A percentile compares a stretch with the other conserved stretches of the same genome.
Conservation (phyloP, 139 green algal species). For the Chlamydomonas sp. region DNA sequence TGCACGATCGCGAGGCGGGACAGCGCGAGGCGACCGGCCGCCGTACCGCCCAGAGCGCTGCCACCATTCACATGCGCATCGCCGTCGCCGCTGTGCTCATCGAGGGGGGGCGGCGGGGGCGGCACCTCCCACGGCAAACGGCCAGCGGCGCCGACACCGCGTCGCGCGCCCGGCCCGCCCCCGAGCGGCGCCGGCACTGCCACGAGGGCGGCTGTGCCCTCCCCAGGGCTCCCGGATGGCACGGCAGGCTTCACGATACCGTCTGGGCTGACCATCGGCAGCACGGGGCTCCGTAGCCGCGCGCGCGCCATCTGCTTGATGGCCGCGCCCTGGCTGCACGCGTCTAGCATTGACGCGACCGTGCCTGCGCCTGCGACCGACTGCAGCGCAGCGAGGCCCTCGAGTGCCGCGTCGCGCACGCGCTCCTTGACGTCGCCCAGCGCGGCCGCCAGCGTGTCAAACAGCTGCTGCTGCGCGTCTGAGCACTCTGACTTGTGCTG, state of each 20-base stretch:
- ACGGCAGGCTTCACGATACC: background rate
- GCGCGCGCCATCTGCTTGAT: background rate
- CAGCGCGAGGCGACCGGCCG: no score
- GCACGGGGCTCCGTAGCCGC: background rate
- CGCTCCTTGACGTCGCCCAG: constrained; percentile 30
- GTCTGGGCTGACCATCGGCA: background rate
- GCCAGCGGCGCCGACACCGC: no score
- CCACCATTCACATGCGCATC: no score
- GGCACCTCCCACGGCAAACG: no score
- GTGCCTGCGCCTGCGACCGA: background rate
- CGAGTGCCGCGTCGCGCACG: constrained; percentile 42
- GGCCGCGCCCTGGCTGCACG: background rate
- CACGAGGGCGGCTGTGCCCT: background rate
- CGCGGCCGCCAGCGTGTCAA: constrained; percentile 18
- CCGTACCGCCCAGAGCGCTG: no score
- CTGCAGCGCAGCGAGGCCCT: constrained; percentile 46
- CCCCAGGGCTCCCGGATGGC: constrained; percentile 14
- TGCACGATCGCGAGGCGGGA: no score
- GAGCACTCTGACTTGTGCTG: constrained; percentile 12
- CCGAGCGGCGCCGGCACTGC: no score
- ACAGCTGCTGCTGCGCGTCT: constrained; percentile 15
- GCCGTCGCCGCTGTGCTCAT: no score
- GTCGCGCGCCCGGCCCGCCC: no score
- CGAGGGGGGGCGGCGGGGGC: no score
- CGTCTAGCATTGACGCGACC: background rate